Evolutionary conservation across 768 basidiomycete genomes (phyloP).

Genomic region (Leccinum aurantiacum): DNA sequence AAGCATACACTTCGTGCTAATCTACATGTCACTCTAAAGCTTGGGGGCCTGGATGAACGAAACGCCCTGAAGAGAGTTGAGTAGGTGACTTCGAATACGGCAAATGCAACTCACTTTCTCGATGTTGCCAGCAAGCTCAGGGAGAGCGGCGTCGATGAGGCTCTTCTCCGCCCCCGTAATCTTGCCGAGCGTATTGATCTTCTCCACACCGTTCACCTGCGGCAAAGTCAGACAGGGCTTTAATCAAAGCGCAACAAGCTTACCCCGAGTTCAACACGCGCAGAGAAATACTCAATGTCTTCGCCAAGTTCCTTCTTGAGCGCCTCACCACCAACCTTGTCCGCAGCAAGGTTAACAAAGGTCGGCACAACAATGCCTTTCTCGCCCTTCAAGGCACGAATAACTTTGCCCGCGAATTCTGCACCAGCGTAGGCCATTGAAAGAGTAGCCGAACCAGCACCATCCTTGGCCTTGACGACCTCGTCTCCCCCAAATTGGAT

Average conservation of each 20-base stretch:
- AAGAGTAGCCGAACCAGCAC: constrained; percentile 88
- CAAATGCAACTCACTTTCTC: constrained; percentile 50
- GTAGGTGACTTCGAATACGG: neutral
- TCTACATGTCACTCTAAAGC: constrained; percentile 19
- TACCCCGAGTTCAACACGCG: constrained; percentile 86
- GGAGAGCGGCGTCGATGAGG: constrained; percentile 79
- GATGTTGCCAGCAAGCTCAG: constrained; percentile 76
- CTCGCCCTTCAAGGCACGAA: constrained; percentile 85
- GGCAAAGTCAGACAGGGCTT: constrained; percentile 4
- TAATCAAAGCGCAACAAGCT: constrained; percentile 12
- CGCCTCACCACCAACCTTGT: constrained; percentile 67
- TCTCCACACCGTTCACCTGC: constrained; percentile 79
- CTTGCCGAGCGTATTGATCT: constrained; percentile 78
- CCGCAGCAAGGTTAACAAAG: constrained; percentile 78
- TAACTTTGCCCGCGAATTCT: constrained; percentile 80
- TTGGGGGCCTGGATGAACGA: constrained; percentile 28
- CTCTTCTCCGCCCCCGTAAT: constrained; percentile 68
- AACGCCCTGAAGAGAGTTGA: constrained; percentile 21
- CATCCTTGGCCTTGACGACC: constrained; percentile 97
- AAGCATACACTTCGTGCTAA: constrained; percentile 10
- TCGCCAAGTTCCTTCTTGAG: constrained; percentile 75
- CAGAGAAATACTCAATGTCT: constrained; percentile 85
- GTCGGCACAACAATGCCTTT: constrained; percentile 82
- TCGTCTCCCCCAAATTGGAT: constrained; percentile 98
- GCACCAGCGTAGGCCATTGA: constrained; percentile 96